These are phyloP conservation scores for Trichoderma cornu-damae DNA, from an alignment of 2,329 filamentous ascomycete genomes.

Conservation along the genomic window DNA sequence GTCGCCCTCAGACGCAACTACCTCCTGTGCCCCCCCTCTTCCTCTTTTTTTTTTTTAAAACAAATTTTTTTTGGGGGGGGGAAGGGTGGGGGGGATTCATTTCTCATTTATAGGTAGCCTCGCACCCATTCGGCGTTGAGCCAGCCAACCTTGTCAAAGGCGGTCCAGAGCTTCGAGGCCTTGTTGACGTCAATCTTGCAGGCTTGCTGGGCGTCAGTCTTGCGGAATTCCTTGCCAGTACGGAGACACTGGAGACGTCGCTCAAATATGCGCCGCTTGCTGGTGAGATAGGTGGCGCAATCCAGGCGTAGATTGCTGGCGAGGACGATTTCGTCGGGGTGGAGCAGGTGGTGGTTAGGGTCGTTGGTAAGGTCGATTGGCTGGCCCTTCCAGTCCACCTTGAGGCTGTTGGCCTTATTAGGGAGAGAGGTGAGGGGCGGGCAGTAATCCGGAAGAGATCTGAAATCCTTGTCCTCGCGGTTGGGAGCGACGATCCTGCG, in stretches of 20 bases:
- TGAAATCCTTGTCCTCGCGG: conserved; percentile 78
- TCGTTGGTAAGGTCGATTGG: conserved; percentile 71
- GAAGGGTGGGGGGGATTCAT: neutral
- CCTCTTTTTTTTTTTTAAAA: too few species aligned
- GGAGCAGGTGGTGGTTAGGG: conserved; percentile 63
- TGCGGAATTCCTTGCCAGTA: conserved; percentile 79
- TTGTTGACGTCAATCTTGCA: conserved; percentile 99
- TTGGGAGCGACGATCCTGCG: conserved; percentile 56
- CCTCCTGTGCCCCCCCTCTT: too few species aligned
- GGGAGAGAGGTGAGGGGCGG: conserved; percentile 64
- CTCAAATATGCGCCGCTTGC: conserved; percentile 87
- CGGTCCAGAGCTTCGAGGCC: conserved; percentile 85
- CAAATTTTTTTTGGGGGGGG: too few species aligned
- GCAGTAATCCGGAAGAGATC: conserved; percentile 64
- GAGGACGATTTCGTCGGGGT: conserved; percentile 70
- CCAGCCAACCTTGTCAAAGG: conserved; percentile 84
- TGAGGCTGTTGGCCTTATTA: conserved; percentile 63
- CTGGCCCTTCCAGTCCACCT: conserved; percentile 82
- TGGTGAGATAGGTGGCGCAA: conserved; percentile 83
- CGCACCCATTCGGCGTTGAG: conserved; percentile 52
- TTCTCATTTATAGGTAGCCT: conserved; percentile 28
- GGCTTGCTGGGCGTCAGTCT: conserved; percentile 93
- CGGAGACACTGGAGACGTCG: conserved; percentile 62
- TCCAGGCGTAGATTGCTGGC: conserved; percentile 76
- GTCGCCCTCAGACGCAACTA: too few species aligned